Evolutionary conservation across 1,139 yeast species (phyloP).

Genomic region (Scheffersomyces lignicola): DNA sequence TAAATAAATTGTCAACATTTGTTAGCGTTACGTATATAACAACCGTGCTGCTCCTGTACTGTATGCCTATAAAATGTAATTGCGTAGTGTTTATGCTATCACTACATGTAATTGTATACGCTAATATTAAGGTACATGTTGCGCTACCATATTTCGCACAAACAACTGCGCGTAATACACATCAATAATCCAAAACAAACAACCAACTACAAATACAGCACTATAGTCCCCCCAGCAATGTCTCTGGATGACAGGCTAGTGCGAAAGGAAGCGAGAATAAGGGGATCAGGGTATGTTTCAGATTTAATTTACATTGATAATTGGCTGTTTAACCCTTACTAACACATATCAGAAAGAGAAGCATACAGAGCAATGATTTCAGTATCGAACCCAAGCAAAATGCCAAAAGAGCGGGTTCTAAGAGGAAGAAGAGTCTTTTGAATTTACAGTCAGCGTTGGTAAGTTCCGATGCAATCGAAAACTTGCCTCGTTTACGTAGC

Average conservation of each 20-base stretch:
- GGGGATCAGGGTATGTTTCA: constrained; percentile 45
- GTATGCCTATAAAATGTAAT: too few relatives aligned
- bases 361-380: constrained; percentile 9
- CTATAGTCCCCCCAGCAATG: constrained; percentile 5
- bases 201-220: background rate
- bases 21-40: too few relatives aligned
- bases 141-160: too few relatives aligned
- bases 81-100: too few relatives aligned
- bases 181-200: background rate
- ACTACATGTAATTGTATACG: too few relatives aligned
- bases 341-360: constrained; percentile 15
- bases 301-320: background rate
- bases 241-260: constrained; percentile 17
- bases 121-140: too few relatives aligned
- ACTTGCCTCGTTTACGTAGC: constrained; percentile 23
- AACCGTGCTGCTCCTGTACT: too few relatives aligned
- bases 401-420: background rate
- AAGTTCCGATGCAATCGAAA: constrained; percentile 21
- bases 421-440: background rate
- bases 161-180: constrained; percentile 1
- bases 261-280: constrained; percentile 28
- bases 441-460: constrained; percentile 25
- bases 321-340: constrained; percentile 12
- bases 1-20: too few relatives aligned
- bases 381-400: constrained; percentile 8